Base-by-base conservation (phyloP, 1,284 basidiomycete genomes). In the Ceratobasidium sp. region DNA sequence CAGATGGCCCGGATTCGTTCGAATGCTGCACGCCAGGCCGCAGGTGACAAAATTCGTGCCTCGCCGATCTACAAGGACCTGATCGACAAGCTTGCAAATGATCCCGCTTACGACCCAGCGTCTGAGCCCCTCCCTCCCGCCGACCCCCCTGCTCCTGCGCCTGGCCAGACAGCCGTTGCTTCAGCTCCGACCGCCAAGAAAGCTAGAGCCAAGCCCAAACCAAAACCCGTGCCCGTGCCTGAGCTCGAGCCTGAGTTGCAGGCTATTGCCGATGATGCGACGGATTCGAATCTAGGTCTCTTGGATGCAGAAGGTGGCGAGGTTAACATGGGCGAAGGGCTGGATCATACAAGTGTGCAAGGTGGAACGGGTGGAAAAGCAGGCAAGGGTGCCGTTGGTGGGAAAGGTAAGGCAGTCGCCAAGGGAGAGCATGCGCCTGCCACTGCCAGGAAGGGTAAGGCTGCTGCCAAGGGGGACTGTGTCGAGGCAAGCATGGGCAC, bases 91-190 rank as follows among this genome's bases (percentile, higher is more conserved):
- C 63, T 65, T 34, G 48, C 48, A 0, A 48, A 1, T 2, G 63
- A 65, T 51, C 63, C 63, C 31, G 31, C 34, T 8, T 65, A 65
- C 63, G 48, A 65, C 34, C 63, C 63, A 29, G 22, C 62, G 1
- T 48, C 62, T 6, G 62, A 64, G 14, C 62, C 62, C 19, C 5
- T 11, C 24, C 62, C 62, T n/a, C 27, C 27, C 19, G 37, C 62
- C 27, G 58, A 41, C 7, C 37, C 37, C 13, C 29, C 51, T 27
- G 22, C 24, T 16, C 51, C 22, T 29, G 2, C 51, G 2, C 51
- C 22, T 53, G 22, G 16, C 41, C 1, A 2, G 13, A 8, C 43
- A 5, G 16, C 43, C 1, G 43, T 6, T n/a, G 16, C 43, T 46
- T 48, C 46, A 48, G 22, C 46, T 9, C 3, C 46, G 46, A 48